Conservation (phyloP, 345 rosid genomes). For the Capsella bursapastoris region DNA sequence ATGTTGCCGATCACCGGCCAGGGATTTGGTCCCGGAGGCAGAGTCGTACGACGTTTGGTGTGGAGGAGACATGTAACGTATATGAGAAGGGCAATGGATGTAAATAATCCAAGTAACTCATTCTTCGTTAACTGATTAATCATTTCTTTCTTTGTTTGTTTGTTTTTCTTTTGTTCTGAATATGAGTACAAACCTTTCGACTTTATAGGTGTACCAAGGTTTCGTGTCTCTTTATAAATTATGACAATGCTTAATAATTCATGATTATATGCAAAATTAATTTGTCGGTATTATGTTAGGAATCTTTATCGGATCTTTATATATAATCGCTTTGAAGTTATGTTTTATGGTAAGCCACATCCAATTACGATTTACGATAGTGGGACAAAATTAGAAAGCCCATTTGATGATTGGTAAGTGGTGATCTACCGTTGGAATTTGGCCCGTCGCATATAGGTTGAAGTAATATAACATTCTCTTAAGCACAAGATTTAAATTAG, state of each 20-base stretch:
- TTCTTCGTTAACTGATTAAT: conserved; percentile 1
- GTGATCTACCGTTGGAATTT: neutral
- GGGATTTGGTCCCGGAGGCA: conserved; percentile 75
- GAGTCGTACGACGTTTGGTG: conserved; percentile 48
- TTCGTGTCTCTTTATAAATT: neutral
- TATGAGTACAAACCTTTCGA: neutral
- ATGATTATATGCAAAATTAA: neutral
- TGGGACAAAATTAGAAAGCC: conserved; percentile 1
- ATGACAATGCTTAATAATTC: neutral
- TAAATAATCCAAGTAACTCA: conserved; percentile 29
- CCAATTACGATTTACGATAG: neutral
- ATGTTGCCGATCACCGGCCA: conserved; percentile 77
- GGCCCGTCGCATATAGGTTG: neutral
- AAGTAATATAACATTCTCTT: neutral
- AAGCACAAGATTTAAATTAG: neutral
- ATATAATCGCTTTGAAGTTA: neutral
- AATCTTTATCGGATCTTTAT: conserved; percentile 32
- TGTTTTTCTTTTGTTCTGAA: neutral
- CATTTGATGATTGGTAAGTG: neutral
- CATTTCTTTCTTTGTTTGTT: neutral
- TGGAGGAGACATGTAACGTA: conserved; percentile 51
- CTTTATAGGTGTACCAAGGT: conserved; percentile 18
- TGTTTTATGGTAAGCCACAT: neutral
- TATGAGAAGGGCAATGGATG: conserved; percentile 43
- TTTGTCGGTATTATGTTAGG: conserved; percentile 35